A percentile compares a stretch with the other conserved stretches of the same genome.
Evolutionary conservation across 441 rosid genomes (phyloP).

Genomic region (Gossypium trilobum): DNA sequence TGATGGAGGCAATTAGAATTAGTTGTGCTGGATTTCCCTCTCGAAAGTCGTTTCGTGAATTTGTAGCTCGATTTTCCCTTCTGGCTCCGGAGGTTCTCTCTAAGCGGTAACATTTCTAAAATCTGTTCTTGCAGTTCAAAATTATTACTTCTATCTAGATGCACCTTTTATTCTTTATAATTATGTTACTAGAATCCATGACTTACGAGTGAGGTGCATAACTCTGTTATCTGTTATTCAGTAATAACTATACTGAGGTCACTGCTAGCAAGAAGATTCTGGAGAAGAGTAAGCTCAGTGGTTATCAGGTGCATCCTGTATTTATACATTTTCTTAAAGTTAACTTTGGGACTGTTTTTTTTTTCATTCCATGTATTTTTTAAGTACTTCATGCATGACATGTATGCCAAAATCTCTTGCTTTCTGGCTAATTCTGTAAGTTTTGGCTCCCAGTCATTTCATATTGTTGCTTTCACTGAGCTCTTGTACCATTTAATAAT

Average conservation of each 20-base stretch:
- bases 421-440: neutral
- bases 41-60: conserved; percentile 69
- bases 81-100: conserved; percentile 45
- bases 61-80: conserved; percentile 55
- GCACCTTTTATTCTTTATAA: neutral
- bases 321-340: neutral
- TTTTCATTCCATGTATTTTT: conserved; percentile 10
- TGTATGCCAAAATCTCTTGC: neutral
- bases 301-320: conserved; percentile 63
- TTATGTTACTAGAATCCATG: conserved; percentile 13
- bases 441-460: conserved; percentile 8
- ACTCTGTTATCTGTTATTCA: conserved; percentile 13
- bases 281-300: conserved; percentile 61
- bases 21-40: conserved; percentile 98
- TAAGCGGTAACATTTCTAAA: conserved; percentile 43
- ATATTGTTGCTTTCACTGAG: neutral
- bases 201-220: conserved; percentile 7
- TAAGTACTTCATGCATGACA: neutral
- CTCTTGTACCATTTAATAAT: neutral
- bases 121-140: conserved; percentile 4
- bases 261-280: conserved; percentile 70
- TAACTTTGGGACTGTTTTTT: neutral
- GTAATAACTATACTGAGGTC: conserved; percentile 48
- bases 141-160: conserved; percentile 7
- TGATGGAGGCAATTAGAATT: conserved; percentile 96